Conservation (phyloP, 83 land plant species). For the Picea engelmannii region DNA sequence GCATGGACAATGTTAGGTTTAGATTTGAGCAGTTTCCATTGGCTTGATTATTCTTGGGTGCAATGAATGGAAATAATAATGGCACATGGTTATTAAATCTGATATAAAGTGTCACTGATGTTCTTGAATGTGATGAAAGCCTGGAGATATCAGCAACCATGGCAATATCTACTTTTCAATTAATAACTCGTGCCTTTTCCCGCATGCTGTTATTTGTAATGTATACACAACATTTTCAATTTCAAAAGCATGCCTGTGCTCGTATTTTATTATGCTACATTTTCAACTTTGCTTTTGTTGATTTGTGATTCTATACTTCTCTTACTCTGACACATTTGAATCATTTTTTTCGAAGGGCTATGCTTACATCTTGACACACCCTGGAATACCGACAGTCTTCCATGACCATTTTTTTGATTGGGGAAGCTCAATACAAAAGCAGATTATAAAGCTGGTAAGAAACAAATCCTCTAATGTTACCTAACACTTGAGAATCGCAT, state of each 20-base stretch:
- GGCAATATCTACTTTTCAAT: not conserved
- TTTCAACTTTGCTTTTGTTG: not conserved
- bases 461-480: not conserved
- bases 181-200: not conserved
- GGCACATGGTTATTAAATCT: too few species aligned
- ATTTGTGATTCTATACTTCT: not conserved
- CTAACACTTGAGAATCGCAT: not conserved
- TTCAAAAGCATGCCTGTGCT: not conserved
- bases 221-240: not conserved
- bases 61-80: too few species aligned
- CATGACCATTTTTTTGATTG: constrained; percentile 90
- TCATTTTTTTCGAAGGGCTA: constrained; percentile 24
- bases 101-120: too few species aligned
- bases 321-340: not conserved
- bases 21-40: too few species aligned
- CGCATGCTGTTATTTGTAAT: not conserved
- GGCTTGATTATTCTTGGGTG: too few species aligned
- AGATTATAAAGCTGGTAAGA: constrained; percentile 73
- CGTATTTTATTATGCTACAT: not conserved
- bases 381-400: constrained; percentile 59
- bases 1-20: too few species aligned
- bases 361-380: constrained; percentile 52
- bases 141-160: not conserved
- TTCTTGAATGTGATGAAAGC: constrained; percentile 1
- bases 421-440: constrained; percentile 56